These are phyloP conservation scores for Polymyxa betae DNA, from an alignment of 208 protist species.

Conservation along the genomic window DNA sequence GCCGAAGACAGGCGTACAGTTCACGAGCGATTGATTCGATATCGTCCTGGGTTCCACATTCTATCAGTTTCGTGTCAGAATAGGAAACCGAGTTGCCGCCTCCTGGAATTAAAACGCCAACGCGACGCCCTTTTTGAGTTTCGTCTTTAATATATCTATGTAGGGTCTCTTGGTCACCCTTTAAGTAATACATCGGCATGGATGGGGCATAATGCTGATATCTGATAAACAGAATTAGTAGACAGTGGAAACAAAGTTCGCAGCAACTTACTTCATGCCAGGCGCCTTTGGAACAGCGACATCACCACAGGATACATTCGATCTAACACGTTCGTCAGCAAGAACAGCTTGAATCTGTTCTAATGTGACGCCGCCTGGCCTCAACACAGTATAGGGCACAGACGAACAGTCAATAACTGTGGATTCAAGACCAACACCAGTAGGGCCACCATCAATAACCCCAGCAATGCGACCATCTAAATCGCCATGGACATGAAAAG, in stretches of 20 bases:
- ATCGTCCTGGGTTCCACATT: neutral
- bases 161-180: neutral
- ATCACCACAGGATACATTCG: no score
- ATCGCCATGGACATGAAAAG: conserved; percentile 63
- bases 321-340: neutral
- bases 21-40: neutral
- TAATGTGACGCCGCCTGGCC: conserved; percentile 50
- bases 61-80: neutral
- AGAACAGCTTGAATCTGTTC: neutral
- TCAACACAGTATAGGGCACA: conserved; percentile 10
- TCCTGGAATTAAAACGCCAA: neutral
- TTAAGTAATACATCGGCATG: neutral
- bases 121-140: neutral
- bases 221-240: neutral
- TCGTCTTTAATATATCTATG: neutral
- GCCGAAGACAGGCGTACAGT: neutral
- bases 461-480: conserved; percentile 27
- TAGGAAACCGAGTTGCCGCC: neutral
- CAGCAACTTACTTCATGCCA: no score
- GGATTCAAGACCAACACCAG: conserved; percentile 52
- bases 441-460: conserved; percentile 47
- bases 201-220: neutral
- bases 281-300: no score
- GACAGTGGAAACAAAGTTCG: no score
- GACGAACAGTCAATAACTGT: conserved; percentile 50